phyloP scores from a whole-genome alignment of 1,284 basidiomycete species.

The Violaceomyces palustris region DNA sequence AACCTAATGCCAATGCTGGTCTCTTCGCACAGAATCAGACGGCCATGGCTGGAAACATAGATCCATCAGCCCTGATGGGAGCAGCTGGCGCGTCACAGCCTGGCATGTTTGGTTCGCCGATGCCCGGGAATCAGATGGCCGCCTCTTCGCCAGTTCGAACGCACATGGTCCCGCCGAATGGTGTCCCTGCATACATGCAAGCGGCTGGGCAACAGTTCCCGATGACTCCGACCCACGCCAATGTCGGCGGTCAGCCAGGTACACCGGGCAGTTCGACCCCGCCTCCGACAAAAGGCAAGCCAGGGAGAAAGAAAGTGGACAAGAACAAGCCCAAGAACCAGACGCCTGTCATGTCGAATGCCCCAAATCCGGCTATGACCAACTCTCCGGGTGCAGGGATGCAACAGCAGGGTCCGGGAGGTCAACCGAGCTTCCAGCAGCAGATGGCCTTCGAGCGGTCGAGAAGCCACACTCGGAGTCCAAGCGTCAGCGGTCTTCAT shows the following conservation, averaged over 20 bases:
- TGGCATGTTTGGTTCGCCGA: constrained; percentile 20
- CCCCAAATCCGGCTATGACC: constrained; percentile 6
- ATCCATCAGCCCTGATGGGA: constrained; percentile 20
- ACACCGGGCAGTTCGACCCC: constrained; percentile 13
- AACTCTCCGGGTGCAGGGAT: constrained; percentile 21
- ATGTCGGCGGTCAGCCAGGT: constrained; percentile 11
- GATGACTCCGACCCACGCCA: too few species aligned
- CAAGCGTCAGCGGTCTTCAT: constrained; percentile 23
- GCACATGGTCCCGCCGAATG: constrained; percentile 21
- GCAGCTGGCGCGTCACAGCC: constrained; percentile 3
- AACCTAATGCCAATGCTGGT: constrained; percentile 7
- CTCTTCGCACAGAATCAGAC: constrained; percentile 21
- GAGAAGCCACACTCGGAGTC: constrained; percentile 34
- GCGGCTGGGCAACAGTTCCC: not conserved
- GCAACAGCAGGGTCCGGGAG: constrained; percentile 1
- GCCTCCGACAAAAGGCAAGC: constrained; percentile 17
- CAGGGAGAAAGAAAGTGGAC: constrained; percentile 24
- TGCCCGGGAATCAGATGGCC: constrained; percentile 3
- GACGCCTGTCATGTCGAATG: constrained; percentile 26
- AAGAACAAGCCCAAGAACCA: constrained; percentile 14
- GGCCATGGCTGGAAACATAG: constrained; percentile 13
- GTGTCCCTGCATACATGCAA: constrained; percentile 26
- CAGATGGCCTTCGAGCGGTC: constrained; percentile 22
- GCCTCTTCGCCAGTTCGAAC: constrained; percentile 17
- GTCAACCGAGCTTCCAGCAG: not conserved